These are phyloP conservation scores for Cyclanthera cordifolia DNA, from an alignment of 306 rosid genomes.

Conservation along the genomic window DNA sequence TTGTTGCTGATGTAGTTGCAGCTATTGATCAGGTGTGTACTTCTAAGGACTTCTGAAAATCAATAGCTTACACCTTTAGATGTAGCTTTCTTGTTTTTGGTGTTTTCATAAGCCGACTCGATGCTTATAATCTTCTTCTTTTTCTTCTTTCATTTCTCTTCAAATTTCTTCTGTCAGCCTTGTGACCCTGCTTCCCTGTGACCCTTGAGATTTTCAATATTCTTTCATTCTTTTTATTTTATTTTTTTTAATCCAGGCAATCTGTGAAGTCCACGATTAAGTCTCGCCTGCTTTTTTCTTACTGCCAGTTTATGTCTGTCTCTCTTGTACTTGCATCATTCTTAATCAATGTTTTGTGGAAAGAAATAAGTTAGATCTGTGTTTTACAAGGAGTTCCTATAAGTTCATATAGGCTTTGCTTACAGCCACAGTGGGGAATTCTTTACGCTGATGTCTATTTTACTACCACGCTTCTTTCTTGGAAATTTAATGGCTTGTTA, in stretches of 20 bases:
- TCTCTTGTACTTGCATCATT: too few relatives aligned
- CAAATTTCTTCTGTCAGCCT: neutral
- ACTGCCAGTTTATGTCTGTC: too few relatives aligned
- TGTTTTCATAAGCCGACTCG: neutral
- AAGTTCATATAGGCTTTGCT: neutral
- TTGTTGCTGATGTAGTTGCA: slow-evolving; percentile 93
- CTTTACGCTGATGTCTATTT: neutral
- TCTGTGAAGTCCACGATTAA: too few relatives aligned
- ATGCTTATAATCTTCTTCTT: neutral
- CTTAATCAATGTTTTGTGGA: too few relatives aligned
- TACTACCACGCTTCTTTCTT: neutral
- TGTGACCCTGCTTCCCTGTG: neutral
- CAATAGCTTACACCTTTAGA: neutral
- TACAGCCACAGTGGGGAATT: neutral
- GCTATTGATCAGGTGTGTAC: slow-evolving; percentile 88
- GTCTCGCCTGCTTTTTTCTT: neutral
- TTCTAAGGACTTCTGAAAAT: slow-evolving; percentile 9
- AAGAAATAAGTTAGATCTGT: neutral
- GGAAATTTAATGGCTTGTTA: neutral
- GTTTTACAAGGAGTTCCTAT: neutral
- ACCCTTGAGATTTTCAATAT: too few relatives aligned
- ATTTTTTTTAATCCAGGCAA: neutral
- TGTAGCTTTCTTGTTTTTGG: neutral
- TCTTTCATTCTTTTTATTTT: neutral
- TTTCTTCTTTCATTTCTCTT: too few relatives aligned